Evolutionary conservation across 2,329 filamentous ascomycete species (phyloP), one percentile per base, ranked within the genome.

Genomic region (Cercospora zeina): DNA sequence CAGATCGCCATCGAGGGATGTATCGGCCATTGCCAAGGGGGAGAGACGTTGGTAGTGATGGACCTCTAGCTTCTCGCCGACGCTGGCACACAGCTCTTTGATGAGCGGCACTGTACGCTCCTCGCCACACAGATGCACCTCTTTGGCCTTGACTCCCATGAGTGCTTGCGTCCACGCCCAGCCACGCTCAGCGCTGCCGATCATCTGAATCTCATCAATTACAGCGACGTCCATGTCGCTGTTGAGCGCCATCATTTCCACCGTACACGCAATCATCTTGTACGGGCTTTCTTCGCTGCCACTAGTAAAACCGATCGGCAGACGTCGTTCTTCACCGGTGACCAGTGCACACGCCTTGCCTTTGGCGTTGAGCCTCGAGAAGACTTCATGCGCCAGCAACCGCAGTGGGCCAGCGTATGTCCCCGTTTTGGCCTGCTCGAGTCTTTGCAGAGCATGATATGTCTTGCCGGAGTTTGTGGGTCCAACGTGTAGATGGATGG

Each of bases 171-270:
- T 96, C 95, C 95, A 99, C 2, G 92, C 93, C 87, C 89, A 96
- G 1, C 96, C 95, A 69, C 95, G 88, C 0, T 91, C 85, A 0
- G 75, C 65, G 70, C 92, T 88, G 14, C 86, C 88, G 68, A 99
- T 91, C 95, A 99, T 97, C 77, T 99, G 95, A 61, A 99, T 97
- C 78, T 99, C 95, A 73, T 99, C 95, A 65, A 99, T 93, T 68
- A 99, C 93, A 1, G 91, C 93, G 36, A 99, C 93, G 45, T 97
- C 93, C 31, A 90, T 68, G 78, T 82, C n/a, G 81, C 72, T 76
- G 54, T 82, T 81, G 19, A 86, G 68, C 6, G 84, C 84, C 24
- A 87, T 82, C 88, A 99, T 99, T 75, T 99, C 95, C 2, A 99
- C 95, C 0, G 95, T 99, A 73, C 95, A 97, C 72, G 91, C 93